Evolutionary conservation across 176 grass and related monocot species (phyloP).

Genomic region (Oryza officinalis): DNA sequence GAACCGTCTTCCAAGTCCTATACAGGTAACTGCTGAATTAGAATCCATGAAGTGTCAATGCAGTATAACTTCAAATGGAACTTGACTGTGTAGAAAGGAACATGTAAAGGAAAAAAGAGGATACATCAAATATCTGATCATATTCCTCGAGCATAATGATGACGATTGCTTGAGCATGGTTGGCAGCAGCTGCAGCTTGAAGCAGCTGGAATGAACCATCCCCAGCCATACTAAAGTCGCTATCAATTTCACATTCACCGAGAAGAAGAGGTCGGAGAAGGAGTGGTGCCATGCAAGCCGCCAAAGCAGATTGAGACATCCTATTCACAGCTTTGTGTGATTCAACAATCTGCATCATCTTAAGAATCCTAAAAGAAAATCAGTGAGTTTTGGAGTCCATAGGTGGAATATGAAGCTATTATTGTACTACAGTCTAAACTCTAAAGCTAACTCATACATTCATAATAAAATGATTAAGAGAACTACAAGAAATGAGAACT

Average conservation of each 20-base stretch:
- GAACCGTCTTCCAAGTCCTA: slow-evolving; percentile 81
- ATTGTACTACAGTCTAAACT: slow-evolving; percentile 26
- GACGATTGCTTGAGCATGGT: slow-evolving; percentile 95
- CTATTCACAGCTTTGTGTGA: slow-evolving; percentile 83
- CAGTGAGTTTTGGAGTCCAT: slow-evolving; percentile 24
- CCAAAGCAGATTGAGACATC: slow-evolving; percentile 90
- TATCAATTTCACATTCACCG: slow-evolving; percentile 90
- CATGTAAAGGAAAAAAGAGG: slow-evolving; percentile 22
- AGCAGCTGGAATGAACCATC: slow-evolving; percentile 92
- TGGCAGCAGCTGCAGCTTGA: slow-evolving; percentile 93
- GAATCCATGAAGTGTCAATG: slow-evolving; percentile 33
- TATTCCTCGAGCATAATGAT: slow-evolving; percentile 95
- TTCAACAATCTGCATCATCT: slow-evolving; percentile 91
- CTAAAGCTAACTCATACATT: slow-evolving; percentile 13
- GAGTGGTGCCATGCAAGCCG: slow-evolving; percentile 98
- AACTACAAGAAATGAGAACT: neutral
- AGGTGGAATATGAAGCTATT: slow-evolving; percentile 10
- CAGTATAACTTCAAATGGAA: slow-evolving; percentile 37
- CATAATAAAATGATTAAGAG: slow-evolving; percentile 12
- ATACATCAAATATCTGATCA: slow-evolving; percentile 93
- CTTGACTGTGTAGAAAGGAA: slow-evolving; percentile 24
- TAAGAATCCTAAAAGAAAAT: slow-evolving; percentile 85
- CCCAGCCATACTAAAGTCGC: slow-evolving; percentile 76
- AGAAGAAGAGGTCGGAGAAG: slow-evolving; percentile 91
- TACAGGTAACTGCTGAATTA: slow-evolving; percentile 42